phyloP scores from a whole-genome alignment of 139 green algal genomes.

The Pseudopediastrum boryanum region DNA sequence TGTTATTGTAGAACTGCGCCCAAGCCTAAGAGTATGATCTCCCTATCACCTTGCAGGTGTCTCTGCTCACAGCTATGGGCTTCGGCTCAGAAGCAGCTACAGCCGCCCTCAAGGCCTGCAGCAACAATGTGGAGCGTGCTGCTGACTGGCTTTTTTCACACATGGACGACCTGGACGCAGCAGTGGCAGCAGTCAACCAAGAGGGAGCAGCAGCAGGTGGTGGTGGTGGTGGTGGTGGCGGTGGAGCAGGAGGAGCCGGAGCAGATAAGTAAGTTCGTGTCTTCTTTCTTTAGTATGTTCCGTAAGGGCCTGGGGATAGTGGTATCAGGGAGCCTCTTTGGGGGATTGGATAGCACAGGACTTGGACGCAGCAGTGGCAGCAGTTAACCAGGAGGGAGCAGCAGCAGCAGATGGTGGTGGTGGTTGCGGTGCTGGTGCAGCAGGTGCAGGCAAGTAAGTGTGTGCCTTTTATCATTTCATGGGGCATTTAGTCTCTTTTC shows the following conservation, averaged over 20 bases:
- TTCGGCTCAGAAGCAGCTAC: slow-evolving; percentile 73
- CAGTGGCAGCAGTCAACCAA: slow-evolving; percentile 44
- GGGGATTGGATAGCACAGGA: too few relatives aligned
- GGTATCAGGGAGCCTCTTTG: too few relatives aligned
- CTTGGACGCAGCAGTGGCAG: slow-evolving; percentile 70
- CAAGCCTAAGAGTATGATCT: too few relatives aligned
- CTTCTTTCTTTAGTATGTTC: too few relatives aligned
- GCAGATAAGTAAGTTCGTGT: slow-evolving; percentile 16
- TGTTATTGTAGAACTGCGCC: too few relatives aligned
- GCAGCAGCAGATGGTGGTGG: slow-evolving; percentile 26
- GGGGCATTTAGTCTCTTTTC: too few relatives aligned
- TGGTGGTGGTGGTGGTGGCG: slow-evolving; percentile 8
- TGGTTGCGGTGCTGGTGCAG: slow-evolving; percentile 5
- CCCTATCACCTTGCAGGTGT: slow-evolving; percentile 59
- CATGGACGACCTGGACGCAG: slow-evolving; percentile 80
- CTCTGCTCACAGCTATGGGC: slow-evolving; percentile 82
- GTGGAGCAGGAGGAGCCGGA: neutral
- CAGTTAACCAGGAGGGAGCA: slow-evolving; percentile 15
- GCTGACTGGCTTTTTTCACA: slow-evolving; percentile 95
- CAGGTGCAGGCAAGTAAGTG: too few relatives aligned
- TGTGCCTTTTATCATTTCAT: too few relatives aligned
- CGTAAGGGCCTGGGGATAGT: too few relatives aligned
- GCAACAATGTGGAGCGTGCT: slow-evolving; percentile 86
- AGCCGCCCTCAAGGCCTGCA: slow-evolving; percentile 66
- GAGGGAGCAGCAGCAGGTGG: slow-evolving; percentile 26